Percentiles rank a stretch among this genome's conserved stretches.
Conservation (phyloP, 352 stramenopile genomes). For the Pythium pectinolyticum region DNA sequence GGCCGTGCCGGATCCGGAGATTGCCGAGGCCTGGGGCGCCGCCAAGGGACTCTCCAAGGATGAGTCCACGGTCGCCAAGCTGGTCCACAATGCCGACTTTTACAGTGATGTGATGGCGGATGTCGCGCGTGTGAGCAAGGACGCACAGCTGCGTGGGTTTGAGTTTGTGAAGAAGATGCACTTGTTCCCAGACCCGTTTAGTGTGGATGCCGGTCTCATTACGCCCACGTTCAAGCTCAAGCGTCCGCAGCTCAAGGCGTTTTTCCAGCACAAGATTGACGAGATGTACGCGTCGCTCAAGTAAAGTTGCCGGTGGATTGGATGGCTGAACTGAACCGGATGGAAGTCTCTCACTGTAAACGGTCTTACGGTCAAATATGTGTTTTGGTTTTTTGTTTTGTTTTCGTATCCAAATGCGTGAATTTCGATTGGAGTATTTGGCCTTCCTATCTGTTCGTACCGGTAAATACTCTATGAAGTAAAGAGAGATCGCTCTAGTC, state of each 20-base stretch:
- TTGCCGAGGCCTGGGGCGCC: slow-evolving; percentile 53
- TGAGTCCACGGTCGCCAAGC: slow-evolving; percentile 28
- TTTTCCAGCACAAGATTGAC: slow-evolving; percentile 51
- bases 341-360: no score
- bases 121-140: slow-evolving; percentile 43
- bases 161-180: slow-evolving; percentile 91
- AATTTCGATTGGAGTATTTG: no score
- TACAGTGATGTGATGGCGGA: slow-evolving; percentile 34
- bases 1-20: slow-evolving; percentile 83
- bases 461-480: neutral
- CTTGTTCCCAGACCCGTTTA: slow-evolving; percentile 87
- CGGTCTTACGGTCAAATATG: no score
- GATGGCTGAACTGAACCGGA: no score
- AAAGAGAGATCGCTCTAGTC: slow-evolving; percentile 26
- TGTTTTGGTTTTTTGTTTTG: no score
- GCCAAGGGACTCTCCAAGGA: slow-evolving; percentile 48
- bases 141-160: slow-evolving; percentile 86
- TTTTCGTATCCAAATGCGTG: no score
- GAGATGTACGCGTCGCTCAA: slow-evolving; percentile 47
- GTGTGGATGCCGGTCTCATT: slow-evolving; percentile 88
- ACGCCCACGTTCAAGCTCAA: slow-evolving; percentile 98
- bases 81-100: slow-evolving; percentile 38
- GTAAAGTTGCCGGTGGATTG: slow-evolving; percentile 1
- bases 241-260: slow-evolving; percentile 61
- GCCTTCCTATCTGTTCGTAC: no score